Percentiles rank a stretch among this genome's conserved stretches.
Evolutionary conservation across 306 rosid species (phyloP).

Genomic region (Prunus padus): DNA sequence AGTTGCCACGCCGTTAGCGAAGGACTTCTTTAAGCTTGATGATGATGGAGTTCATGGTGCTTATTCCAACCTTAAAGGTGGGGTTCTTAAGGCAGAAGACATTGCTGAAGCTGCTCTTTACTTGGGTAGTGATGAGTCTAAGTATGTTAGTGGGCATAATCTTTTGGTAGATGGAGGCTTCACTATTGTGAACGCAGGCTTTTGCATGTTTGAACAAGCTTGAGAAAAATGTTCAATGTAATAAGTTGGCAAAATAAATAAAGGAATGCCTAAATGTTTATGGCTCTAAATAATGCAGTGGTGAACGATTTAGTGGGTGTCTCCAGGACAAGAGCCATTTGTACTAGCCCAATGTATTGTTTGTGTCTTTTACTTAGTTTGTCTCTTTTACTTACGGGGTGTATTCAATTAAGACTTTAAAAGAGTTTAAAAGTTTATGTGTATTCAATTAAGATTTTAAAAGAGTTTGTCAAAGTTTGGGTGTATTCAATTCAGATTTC

Average conservation of each 20-base stretch:
- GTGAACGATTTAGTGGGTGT: too few relatives aligned
- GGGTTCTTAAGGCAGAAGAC: slow-evolving; percentile 23
- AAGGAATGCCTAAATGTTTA: neutral
- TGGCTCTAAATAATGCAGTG: too few relatives aligned
- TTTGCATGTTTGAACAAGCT: slow-evolving; percentile 17
- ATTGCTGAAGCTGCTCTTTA: slow-evolving; percentile 55
- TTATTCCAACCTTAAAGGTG: slow-evolving; percentile 35
- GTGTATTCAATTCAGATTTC: too few relatives aligned
- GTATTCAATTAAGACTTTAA: too few relatives aligned
- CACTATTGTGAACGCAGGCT: slow-evolving; percentile 2
- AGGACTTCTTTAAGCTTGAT: slow-evolving; percentile 22
- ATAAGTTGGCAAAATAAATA: neutral
- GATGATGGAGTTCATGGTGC: slow-evolving; percentile 15
- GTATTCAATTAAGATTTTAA: too few relatives aligned
- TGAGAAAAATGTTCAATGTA: neutral
- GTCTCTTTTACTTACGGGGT: too few relatives aligned
- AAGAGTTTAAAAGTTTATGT: too few relatives aligned
- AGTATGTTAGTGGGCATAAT: slow-evolving; percentile 51
- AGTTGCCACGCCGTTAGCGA: slow-evolving; percentile 38
- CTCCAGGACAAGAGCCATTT: too few relatives aligned
- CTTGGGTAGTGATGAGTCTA: slow-evolving; percentile 50
- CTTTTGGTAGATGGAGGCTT: slow-evolving; percentile 54
- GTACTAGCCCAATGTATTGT: too few relatives aligned
- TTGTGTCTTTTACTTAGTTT: too few relatives aligned
- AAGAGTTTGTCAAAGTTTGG: too few relatives aligned